Conservation (phyloP, 495 filamentous ascomycete genomes). For the Podospora appendiculata region DNA sequence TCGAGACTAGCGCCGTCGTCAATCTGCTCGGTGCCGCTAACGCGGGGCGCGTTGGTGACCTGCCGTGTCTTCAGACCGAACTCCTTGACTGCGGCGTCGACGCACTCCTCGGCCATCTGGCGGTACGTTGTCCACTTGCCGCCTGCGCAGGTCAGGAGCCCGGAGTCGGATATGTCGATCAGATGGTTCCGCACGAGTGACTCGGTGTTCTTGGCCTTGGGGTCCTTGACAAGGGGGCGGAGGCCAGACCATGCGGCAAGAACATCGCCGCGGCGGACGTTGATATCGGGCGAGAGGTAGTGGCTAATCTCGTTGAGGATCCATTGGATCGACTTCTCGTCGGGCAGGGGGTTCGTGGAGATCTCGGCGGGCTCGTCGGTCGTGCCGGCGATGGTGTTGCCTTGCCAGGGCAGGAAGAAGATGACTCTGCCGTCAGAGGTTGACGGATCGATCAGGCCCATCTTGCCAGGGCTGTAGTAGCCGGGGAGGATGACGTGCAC, state of each 20-base stretch:
- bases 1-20: slow-evolving; percentile 71
- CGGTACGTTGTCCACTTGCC: slow-evolving; percentile 99
- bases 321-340: slow-evolving; percentile 93
- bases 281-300: slow-evolving; percentile 90
- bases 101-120: slow-evolving; percentile 96
- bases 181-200: slow-evolving; percentile 94
- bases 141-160: slow-evolving; percentile 89
- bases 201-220: slow-evolving; percentile 87
- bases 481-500: slow-evolving; percentile 93
- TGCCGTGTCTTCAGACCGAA: slow-evolving; percentile 65
- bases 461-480: slow-evolving; percentile 89
- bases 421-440: slow-evolving; percentile 96
- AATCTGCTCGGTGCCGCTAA: slow-evolving; percentile 69
- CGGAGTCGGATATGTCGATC: slow-evolving; percentile 76
- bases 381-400: slow-evolving; percentile 96
- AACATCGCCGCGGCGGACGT: slow-evolving; percentile 87
- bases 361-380: slow-evolving; percentile 85
- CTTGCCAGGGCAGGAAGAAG: slow-evolving; percentile 99
- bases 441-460: slow-evolving; percentile 92
- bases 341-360: slow-evolving; percentile 73
- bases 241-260: slow-evolving; percentile 96
- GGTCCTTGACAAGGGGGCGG: slow-evolving; percentile 87
- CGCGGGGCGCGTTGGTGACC: slow-evolving; percentile 53
- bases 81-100: slow-evolving; percentile 75
- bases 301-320: slow-evolving; percentile 85